phyloP scores from a whole-genome alignment of 202 grass and related monocot genomes.

The Zizania palustris region DNA sequence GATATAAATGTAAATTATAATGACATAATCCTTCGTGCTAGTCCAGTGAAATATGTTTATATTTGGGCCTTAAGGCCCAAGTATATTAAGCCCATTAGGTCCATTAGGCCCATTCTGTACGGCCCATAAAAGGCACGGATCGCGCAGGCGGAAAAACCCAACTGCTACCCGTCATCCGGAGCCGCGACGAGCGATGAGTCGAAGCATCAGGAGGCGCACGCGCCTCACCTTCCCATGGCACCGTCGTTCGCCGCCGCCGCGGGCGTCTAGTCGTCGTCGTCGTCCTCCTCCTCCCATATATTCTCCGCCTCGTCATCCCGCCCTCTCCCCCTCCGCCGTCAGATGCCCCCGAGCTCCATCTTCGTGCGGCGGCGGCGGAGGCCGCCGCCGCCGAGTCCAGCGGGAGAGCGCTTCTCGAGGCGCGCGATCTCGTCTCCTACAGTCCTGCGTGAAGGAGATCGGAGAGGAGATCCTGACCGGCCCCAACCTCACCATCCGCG shows the following conservation, averaged over 20 bases:
- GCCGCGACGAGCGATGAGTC: conserved; percentile 11
- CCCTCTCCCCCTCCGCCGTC: not conserved
- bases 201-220: conserved; percentile 39
- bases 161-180: conserved; percentile 36
- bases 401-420: conserved; percentile 61
- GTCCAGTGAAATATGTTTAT: too few relatives aligned
- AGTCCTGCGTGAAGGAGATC: conserved; percentile 65
- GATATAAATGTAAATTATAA: too few relatives aligned
- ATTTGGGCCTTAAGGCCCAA: not conserved
- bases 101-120: not conserved
- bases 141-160: too few relatives aligned
- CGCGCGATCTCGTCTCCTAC: conserved; percentile 79
- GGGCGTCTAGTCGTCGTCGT: not conserved
- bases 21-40: too few relatives aligned
- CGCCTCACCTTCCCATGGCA: conserved; percentile 36
- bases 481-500: conserved; percentile 76
- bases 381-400: conserved; percentile 24
- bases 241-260: conserved; percentile 43
- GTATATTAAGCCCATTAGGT: not conserved
- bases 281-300: conserved; percentile 34
- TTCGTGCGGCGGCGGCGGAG: conserved; percentile 15
- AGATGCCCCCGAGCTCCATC: not conserved
- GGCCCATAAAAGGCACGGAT: not conserved
- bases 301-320: conserved; percentile 28
- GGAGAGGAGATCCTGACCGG: conserved; percentile 65